phyloP scores from a whole-genome alignment of 2,329 filamentous ascomycete genomes.

The Botrytis pseudocinerea region DNA sequence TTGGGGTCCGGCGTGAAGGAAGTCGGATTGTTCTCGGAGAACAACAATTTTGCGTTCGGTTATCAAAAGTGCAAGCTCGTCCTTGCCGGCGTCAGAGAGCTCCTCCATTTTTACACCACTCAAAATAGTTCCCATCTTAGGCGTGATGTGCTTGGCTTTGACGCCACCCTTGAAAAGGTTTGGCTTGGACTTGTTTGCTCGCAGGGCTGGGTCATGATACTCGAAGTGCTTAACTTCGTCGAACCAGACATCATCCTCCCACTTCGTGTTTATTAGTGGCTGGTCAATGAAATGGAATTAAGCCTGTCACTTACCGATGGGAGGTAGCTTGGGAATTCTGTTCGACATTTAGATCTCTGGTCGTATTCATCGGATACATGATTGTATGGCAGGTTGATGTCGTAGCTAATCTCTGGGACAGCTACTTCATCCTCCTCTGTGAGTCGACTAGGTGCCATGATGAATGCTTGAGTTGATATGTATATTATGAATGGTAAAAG shows the following conservation, averaged over 20 bases:
- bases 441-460: slow-evolving; percentile 33
- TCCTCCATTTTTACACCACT: slow-evolving; percentile 44
- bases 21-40: slow-evolving; percentile 54
- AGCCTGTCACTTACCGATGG: slow-evolving; percentile 38
- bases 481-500: not conserved
- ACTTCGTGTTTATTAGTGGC: slow-evolving; percentile 31
- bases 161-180: slow-evolving; percentile 60
- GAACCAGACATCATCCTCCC: slow-evolving; percentile 48
- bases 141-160: slow-evolving; percentile 58
- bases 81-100: slow-evolving; percentile 43
- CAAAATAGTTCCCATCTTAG: slow-evolving; percentile 46
- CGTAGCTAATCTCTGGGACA: slow-evolving; percentile 41
- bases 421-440: slow-evolving; percentile 27
- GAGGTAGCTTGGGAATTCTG: slow-evolving; percentile 47
- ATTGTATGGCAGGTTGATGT: slow-evolving; percentile 52
- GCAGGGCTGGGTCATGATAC: slow-evolving; percentile 49
- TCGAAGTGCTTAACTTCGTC: slow-evolving; percentile 48
- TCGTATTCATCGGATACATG: slow-evolving; percentile 42
- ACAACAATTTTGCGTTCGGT: slow-evolving; percentile 46
- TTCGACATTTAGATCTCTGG: slow-evolving; percentile 41
- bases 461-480: slow-evolving; percentile 5
- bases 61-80: slow-evolving; percentile 47
- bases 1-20: slow-evolving; percentile 57
- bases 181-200: slow-evolving; percentile 64
- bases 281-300: not conserved